Evolutionary conservation across 345 rosid genomes (phyloP).

Genomic region (Camelina sativa): DNA sequence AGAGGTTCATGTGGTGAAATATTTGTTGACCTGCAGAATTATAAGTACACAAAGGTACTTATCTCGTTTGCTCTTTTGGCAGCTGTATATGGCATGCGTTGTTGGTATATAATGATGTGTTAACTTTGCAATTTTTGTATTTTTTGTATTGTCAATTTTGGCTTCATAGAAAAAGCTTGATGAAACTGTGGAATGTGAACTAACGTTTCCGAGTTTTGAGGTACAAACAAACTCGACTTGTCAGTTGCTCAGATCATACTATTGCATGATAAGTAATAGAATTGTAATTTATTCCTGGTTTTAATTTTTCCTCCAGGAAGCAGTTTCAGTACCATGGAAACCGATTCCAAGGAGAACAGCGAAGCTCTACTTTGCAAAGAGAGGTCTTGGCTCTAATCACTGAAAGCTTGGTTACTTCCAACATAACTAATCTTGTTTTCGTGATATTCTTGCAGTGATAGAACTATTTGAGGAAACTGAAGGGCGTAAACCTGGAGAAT

Average conservation of each 20-base stretch:
- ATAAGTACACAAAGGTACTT: slow-evolving; percentile 62
- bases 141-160: background rate
- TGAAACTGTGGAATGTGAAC: slow-evolving; percentile 62
- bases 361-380: slow-evolving; percentile 87
- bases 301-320: slow-evolving; percentile 57
- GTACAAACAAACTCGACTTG: slow-evolving; percentile 44
- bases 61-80: background rate
- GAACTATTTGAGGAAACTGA: slow-evolving; percentile 77
- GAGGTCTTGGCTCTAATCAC: slow-evolving; percentile 52
- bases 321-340: slow-evolving; percentile 82
- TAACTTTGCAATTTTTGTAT: background rate
- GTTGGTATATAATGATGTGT: background rate
- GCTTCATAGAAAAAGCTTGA: slow-evolving; percentile 69
- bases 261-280: background rate
- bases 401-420: background rate
- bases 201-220: slow-evolving; percentile 82
- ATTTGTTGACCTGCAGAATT: slow-evolving; percentile 78
- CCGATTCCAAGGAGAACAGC: slow-evolving; percentile 68
- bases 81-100: background rate
- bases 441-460: slow-evolving; percentile 55
- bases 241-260: background rate
- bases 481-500: slow-evolving; percentile 61
- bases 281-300: background rate
- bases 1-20: slow-evolving; percentile 90
- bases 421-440: background rate